Evolutionary conservation across 2,329 filamentous ascomycete species (phyloP), one percentile per base, ranked within the genome.

Genomic region (Nigrograna mackinnonii): DNA sequence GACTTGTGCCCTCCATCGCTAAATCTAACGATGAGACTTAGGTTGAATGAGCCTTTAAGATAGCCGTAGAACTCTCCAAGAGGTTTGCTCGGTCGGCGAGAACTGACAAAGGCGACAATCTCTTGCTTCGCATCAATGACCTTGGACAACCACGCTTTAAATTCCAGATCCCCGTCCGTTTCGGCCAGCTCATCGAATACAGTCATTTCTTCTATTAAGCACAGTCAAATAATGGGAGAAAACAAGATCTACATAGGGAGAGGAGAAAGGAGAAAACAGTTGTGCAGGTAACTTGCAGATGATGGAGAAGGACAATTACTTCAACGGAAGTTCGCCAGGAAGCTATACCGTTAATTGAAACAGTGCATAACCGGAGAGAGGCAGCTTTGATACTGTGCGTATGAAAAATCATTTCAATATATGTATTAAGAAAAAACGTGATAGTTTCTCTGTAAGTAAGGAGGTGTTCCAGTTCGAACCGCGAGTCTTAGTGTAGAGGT

Each of bases 111-210:
- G 26, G 39, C 41, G 30, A 52, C 46, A 43, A 52, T 49, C 16
- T 55, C 37, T 21, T 55, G 40, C 44, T 55, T 57, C 43, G 50
- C 51, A 39, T 53, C 51, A 37, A 57, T 46, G 6, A 50, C 32
- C 37, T 50, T 50, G 22, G 47, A 43, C 28, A 52, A 26, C 48
- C 54, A 57, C n/a, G 37, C 46, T 22, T 43, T 42, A 36, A 50
- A 52, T 44, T 55, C 41, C 18, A 52, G 31, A 37, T 55, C 54
- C 32, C 44, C 48, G 30, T 52, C 44, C 11, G 48, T 55, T 47
- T 57, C 54, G 28, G 54, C 50, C n/a, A 57, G 43, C 46, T 57
- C 48, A 38, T 54, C 49, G 37, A 54, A 54, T 30, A 51, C 44
- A 37, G 53, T 52, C 50, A 56, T 56, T 24, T 45, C 48, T 37